Evolutionary conservation across 1,284 basidiomycete genomes (phyloP).

Genomic region (Singerocomus inundabilis): DNA sequence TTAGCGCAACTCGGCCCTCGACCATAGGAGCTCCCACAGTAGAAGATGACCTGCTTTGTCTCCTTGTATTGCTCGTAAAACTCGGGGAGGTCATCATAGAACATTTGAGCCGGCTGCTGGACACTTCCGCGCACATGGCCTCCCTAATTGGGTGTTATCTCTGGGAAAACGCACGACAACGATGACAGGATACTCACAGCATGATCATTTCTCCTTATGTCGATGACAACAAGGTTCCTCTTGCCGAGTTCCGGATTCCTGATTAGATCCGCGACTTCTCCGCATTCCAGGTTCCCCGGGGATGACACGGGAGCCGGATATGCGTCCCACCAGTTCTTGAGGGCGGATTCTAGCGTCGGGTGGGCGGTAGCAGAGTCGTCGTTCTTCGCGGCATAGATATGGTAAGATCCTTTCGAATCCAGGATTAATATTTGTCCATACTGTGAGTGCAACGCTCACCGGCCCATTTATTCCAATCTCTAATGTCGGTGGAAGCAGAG

Average conservation of each 20-base stretch:
- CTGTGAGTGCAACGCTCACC: slow-evolving; percentile 28
- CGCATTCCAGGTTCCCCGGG: slow-evolving; percentile 10
- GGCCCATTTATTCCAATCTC: slow-evolving; percentile 42
- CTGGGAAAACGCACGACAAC: not conserved
- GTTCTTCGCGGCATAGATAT: slow-evolving; percentile 45
- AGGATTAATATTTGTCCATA: not conserved
- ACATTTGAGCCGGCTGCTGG: slow-evolving; percentile 29
- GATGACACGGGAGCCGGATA: slow-evolving; percentile 36
- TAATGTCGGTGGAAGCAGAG: slow-evolving; percentile 4
- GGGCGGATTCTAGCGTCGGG: slow-evolving; percentile 15
- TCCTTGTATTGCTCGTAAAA: slow-evolving; percentile 21
- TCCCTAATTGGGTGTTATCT: slow-evolving; percentile 21
- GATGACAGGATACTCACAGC: slow-evolving; percentile 13
- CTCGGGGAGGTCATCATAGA: slow-evolving; percentile 22
- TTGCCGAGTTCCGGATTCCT: slow-evolving; percentile 7
- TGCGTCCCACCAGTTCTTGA: slow-evolving; percentile 48
- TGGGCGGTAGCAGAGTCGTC: not conserved
- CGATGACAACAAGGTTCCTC: slow-evolving; percentile 26
- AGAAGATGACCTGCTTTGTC: slow-evolving; percentile 30
- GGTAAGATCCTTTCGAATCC: slow-evolving; percentile 37
- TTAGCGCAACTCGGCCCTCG: slow-evolving; percentile 32
- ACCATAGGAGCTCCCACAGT: slow-evolving; percentile 31
- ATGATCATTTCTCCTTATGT: slow-evolving; percentile 29
- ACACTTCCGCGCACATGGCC: slow-evolving; percentile 33
- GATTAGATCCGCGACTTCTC: slow-evolving; percentile 27